Conservation (phyloP, 345 rosid species). For the Excoecaria agallocha region DNA sequence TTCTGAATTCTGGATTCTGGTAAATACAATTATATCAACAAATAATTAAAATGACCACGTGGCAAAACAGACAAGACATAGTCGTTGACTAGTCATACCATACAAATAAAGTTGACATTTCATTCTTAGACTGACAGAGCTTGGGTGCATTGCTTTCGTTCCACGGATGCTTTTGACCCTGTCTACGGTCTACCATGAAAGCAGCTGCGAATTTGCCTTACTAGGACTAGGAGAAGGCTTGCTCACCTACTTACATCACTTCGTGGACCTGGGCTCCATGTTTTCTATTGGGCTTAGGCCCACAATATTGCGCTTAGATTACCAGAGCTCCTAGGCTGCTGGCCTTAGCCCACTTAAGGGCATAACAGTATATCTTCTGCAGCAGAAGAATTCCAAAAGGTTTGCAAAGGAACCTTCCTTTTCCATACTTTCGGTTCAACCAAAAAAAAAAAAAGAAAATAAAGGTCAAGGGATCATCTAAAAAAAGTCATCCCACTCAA, state of each 20-base stretch:
- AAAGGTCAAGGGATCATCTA: background rate
- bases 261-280: background rate
- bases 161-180: background rate
- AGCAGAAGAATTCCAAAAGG: background rate
- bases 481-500: background rate
- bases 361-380: too few species aligned
- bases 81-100: too few species aligned
- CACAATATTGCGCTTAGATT: background rate
- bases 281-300: background rate
- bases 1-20: too few species aligned
- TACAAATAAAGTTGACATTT: background rate
- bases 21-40: too few species aligned
- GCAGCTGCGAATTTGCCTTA: background rate
- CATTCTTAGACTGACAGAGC: background rate
- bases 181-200: constrained; percentile 11
- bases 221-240: too few species aligned
- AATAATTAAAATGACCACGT: too few species aligned
- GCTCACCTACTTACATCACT: background rate
- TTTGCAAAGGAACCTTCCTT: background rate
- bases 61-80: too few species aligned
- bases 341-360: background rate
- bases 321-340: background rate
- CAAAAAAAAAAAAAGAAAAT: too few species aligned
- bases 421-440: constrained; percentile 1
- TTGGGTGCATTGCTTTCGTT: too few species aligned